Evolutionary conservation across 1,139 yeast genomes (phyloP).

Genomic region (Debaryomyces singareniensis): DNA sequence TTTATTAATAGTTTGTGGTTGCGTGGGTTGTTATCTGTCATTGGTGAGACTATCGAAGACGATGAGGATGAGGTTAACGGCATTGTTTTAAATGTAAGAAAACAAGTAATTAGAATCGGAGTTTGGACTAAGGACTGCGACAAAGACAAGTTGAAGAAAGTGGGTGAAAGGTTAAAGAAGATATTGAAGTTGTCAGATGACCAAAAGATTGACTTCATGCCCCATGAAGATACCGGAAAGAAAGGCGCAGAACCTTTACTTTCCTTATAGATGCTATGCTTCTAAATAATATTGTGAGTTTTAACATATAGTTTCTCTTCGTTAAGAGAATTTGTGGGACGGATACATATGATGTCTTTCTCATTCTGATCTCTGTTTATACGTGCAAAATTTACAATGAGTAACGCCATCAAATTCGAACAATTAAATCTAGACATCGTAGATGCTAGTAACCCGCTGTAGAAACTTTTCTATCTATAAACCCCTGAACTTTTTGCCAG

Average conservation of each 20-base stretch:
- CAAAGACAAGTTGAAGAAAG: constrained; percentile 52
- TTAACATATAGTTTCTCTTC: background rate
- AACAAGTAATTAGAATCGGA: constrained; percentile 77
- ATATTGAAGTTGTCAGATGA: constrained; percentile 63
- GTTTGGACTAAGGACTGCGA: constrained; percentile 89
- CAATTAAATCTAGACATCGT: no score
- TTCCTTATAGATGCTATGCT: constrained; percentile 21
- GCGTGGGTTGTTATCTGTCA: constrained; percentile 80
- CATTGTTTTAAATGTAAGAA: constrained; percentile 84
- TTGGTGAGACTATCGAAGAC: constrained; percentile 93
- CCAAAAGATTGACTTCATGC: constrained; percentile 69
- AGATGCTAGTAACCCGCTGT: constrained; percentile 32
- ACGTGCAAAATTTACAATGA: no score
- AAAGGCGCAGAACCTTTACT: constrained; percentile 39
- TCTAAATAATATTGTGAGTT: background rate
- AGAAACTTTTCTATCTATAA: constrained; percentile 39
- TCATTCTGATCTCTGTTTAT: background rate
- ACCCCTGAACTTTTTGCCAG: constrained; percentile 63
- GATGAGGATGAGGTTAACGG: constrained; percentile 92
- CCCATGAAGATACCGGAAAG: constrained; percentile 51
- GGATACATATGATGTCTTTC: background rate
- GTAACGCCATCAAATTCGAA: no score
- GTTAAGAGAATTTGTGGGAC: background rate
- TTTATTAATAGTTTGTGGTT: constrained; percentile 91
- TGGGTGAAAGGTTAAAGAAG: constrained; percentile 84